Evolutionary conservation across 2,329 filamentous ascomycete species (phyloP), one percentile per base, ranked within the genome.

Genomic region (Stemphylium beticola): DNA sequence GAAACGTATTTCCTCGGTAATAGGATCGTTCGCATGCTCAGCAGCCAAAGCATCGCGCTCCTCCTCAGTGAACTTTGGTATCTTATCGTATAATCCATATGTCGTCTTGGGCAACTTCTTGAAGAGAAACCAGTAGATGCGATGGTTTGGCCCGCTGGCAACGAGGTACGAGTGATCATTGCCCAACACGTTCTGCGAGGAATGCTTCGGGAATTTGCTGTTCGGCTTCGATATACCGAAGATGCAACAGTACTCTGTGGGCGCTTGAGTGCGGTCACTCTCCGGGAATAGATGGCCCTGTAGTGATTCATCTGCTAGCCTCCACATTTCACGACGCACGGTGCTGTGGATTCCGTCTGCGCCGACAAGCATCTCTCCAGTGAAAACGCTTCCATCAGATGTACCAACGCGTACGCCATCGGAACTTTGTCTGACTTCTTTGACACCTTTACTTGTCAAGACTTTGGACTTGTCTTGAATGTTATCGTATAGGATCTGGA

Each of bases 91-190:
- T 7, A 24, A 7, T 24, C 22, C 22, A 24, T 24, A 24, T 9
- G 69, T 54, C 17, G 68, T 73, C 50, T 68, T 38, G 14, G 20
- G 9, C 8, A 53, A 12, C 20, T 43, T 49, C 20, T 42, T 50
- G 41, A 67, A 65, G 20, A 69, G 44, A 50, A 73, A 71, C 53
- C 66, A 71, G 47, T 67, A 74, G 7, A 65, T 58, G 8, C 57
- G 59, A 34, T 50, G n/a, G 2, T 55, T 24, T 7, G 22, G 22
- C 6, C 22, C 22, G 22, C 22, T 24, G 22, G 22, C 22, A 24
- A 24, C 22, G 8, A 24, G 22, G 8, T 24, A 24, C 5, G 22
- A 24, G 22, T 24, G 8, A 7, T 24, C 22, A 7, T 24, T 24
- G 6, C 22, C 22, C 22, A 24, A 7, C 8, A 24, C 22, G 6